Conservation (phyloP, 495 filamentous ascomycete genomes). For the Schizothecium vesticola region DNA sequence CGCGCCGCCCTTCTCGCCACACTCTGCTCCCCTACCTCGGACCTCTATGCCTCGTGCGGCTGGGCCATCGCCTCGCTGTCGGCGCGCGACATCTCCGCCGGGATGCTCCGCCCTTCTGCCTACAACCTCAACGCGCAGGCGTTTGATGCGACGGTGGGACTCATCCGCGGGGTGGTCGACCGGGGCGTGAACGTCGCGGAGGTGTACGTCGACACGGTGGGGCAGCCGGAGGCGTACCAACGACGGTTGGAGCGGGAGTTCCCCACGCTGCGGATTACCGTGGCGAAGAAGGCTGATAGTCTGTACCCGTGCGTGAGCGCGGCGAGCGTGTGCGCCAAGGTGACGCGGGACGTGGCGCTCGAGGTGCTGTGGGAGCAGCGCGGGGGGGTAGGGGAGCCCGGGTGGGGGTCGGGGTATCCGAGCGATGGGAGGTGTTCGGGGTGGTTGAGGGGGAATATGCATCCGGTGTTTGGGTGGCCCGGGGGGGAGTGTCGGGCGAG, state of each 20-base stretch:
- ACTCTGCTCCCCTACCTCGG: constrained; percentile 60
- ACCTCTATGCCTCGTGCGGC: constrained; percentile 65
- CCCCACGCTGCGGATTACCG: constrained; percentile 72
- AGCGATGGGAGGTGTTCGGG: constrained; percentile 73
- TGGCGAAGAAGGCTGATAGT: constrained; percentile 93
- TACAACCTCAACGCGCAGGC: constrained; percentile 99
- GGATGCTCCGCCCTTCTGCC: constrained; percentile 64
- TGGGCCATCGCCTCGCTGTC: constrained; percentile 80
- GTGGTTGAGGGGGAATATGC: constrained; percentile 83
- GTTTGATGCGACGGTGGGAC: constrained; percentile 84
- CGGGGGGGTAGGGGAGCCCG: constrained; percentile 22
- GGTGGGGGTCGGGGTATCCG: constrained; percentile 91
- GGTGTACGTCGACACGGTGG: constrained; percentile 95
- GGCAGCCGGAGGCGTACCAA: constrained; percentile 76
- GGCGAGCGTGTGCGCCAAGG: constrained; percentile 90
- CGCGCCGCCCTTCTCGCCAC: constrained; percentile 70
- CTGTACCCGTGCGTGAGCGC: constrained; percentile 91
- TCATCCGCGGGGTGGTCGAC: constrained; percentile 72
- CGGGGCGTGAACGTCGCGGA: constrained; percentile 73
- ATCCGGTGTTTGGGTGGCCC: constrained; percentile 87
- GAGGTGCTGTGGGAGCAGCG: constrained; percentile 48
- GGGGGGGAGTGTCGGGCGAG: constrained; percentile 86
- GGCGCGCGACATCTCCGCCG: constrained; percentile 73
- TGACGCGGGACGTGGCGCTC: constrained; percentile 83
- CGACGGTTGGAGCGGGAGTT: constrained; percentile 77